Base-by-base conservation (phyloP, 2,329 filamentous ascomycete species). In the Calonectria multiphialidica region DNA sequence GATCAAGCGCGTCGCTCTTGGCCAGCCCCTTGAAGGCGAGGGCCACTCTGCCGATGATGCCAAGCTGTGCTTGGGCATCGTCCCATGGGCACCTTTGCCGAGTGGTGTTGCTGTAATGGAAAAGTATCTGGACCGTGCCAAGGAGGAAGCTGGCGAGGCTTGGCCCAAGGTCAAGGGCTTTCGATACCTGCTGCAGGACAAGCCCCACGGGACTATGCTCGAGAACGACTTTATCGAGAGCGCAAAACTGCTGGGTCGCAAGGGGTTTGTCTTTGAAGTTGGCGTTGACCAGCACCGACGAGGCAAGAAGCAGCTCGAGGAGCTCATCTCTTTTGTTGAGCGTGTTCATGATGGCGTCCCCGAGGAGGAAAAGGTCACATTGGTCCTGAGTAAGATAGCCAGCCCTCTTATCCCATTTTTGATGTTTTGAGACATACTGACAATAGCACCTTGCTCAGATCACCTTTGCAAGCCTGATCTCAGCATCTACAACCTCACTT, bases 381-480 rank as follows among this genome's bases (percentile, higher is more conserved):
- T 96, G 79, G 87, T 97, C 65, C 84, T 97, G 76, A 95, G 93
- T 93, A 83, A 82, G n/a, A n/a, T n/a, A n/a, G 90, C 87, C 28
- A n/a, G 23, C 37, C 28, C 25, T 35, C 33, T 40, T 16, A 40
- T 23, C 9, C 53, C 5, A 28, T 45, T 18, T 12, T 25, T 16
- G 37, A n/a, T 28, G 28, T 21, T 37, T 37, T 9, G 35, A n/a
- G n/a, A 35, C 62, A 42, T 69, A 33, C 71, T 78, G 70, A 78
- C 42, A 33, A 35, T n/a, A 15, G 28, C 28, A 21, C 28, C 40
- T 61, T 7, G 16, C 15, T 21, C 75, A 96, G 94, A 98, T 83
- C 95, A 98, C 84, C 89, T 98, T 77, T 96, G 95, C 89, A 98
- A 98, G 84, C 95, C 95, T 1, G 92, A 96, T 82, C 86, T 97